Evolutionary conservation across 108 stramenopile genomes (phyloP).

Genomic region (Nitzschia sp.): DNA sequence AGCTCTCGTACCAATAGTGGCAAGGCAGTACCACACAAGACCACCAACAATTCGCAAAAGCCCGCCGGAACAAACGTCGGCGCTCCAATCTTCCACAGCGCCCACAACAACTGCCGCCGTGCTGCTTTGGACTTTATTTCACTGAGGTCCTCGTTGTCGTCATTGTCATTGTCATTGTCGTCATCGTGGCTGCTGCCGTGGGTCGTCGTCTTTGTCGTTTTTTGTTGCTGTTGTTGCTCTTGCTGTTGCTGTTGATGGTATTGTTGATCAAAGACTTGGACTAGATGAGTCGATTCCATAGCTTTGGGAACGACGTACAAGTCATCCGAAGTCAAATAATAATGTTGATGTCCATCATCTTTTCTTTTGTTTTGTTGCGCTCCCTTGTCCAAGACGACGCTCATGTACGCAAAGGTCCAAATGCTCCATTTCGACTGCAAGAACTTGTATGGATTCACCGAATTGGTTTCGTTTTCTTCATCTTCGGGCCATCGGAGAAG

Average conservation of each 20-base stretch:
- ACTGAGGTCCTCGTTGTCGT: conserved; percentile 1
- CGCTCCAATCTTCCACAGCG: conserved; percentile 56
- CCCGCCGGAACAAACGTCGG: conserved; percentile 73
- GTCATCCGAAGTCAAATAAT: conserved; percentile 52
- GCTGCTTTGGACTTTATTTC: neutral
- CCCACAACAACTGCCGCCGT: conserved; percentile 19
- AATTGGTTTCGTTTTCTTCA: neutral
- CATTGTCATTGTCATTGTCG: neutral
- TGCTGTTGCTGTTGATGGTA: neutral
- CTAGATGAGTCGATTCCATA: conserved; percentile 39
- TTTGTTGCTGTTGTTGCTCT: no score
- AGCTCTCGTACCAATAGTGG: conserved; percentile 77
- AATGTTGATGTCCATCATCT: conserved; percentile 4
- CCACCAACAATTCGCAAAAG: conserved; percentile 63
- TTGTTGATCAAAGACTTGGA: conserved; percentile 25
- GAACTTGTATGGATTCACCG: neutral
- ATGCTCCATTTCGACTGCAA: neutral
- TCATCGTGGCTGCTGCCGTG: neutral
- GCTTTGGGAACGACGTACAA: conserved; percentile 47
- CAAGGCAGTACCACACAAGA: conserved; percentile 61
- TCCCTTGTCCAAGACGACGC: conserved; percentile 43
- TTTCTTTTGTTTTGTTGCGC: conserved; percentile 26
- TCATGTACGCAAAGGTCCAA: conserved; percentile 69
- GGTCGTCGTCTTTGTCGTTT: no score
- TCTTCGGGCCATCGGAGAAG: conserved; percentile 10